These are phyloP conservation scores for Penicillium concentricum DNA, from an alignment of 2,329 filamentous ascomycete genomes.

Conservation along the genomic window DNA sequence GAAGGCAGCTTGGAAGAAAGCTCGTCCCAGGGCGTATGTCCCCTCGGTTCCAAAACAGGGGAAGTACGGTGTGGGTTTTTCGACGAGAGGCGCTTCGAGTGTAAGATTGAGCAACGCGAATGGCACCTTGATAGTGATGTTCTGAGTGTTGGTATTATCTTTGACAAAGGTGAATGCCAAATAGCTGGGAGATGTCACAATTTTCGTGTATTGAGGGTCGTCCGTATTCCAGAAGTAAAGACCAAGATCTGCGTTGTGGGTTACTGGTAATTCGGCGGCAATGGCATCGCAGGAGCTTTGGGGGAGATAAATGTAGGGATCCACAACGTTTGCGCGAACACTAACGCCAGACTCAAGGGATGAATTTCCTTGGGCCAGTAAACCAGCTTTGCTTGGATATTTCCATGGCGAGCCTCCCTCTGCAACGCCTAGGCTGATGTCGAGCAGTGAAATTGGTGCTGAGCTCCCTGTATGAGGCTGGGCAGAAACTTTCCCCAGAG, in stretches of 20 bases:
- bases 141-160: conserved; percentile 1
- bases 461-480: too few species aligned
- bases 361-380: too few species aligned
- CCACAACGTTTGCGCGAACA: too few species aligned
- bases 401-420: too few species aligned
- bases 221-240: conserved; percentile 6
- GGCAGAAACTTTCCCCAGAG: too few species aligned
- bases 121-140: conserved; percentile 5
- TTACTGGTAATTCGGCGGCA: conserved; percentile 38
- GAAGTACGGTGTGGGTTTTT: background rate
- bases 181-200: conserved; percentile 12
- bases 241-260: conserved; percentile 3
- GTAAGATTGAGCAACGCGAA: conserved; percentile 6
- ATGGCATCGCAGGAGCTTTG: conserved; percentile 43
- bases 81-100: background rate
- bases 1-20: background rate
- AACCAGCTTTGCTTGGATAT: too few species aligned
- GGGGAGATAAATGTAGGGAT: conserved; percentile 43
- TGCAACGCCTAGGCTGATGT: too few species aligned
- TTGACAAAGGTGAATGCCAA: conserved; percentile 12
- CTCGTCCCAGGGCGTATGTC: background rate
- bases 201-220: conserved; percentile 7
- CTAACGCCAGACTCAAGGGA: too few species aligned
- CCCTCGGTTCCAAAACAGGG: background rate
- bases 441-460: too few species aligned